Evolutionary conservation across 2,329 filamentous ascomycete species (phyloP).

Genomic region (Cladosporium sp.): DNA sequence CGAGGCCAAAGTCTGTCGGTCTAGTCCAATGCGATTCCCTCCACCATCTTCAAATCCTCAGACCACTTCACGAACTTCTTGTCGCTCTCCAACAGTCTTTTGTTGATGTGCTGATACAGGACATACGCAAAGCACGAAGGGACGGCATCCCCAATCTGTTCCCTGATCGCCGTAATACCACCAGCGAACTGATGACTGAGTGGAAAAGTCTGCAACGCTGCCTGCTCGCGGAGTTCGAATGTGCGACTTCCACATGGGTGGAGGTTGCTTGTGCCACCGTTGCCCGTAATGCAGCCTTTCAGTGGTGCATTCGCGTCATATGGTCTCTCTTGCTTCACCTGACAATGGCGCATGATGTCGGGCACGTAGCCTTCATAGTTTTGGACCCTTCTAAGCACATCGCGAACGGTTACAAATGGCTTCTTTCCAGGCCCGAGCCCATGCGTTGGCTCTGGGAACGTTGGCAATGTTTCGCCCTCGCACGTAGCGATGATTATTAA

Average conservation of each 20-base stretch:
- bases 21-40: too few species aligned
- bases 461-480: conserved; percentile 65
- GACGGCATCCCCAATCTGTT: conserved; percentile 76
- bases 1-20: too few species aligned
- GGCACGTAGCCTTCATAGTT: neutral
- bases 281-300: conserved; percentile 58
- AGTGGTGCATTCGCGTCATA: conserved; percentile 49
- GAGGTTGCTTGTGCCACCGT: conserved; percentile 56
- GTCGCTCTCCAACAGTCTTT: conserved; percentile 16
- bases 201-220: conserved; percentile 67
- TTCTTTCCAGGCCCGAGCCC: conserved; percentile 23
- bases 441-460: conserved; percentile 50
- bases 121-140: conserved; percentile 37
- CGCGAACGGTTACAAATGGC: conserved; percentile 38
- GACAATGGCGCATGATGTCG: conserved; percentile 11
- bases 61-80: conserved; percentile 11
- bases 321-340: conserved; percentile 16
- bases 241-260: conserved; percentile 60
- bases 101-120: conserved; percentile 15
- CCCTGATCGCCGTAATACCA: conserved; percentile 38
- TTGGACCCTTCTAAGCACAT: conserved; percentile 31
- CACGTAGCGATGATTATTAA: conserved; percentile 51
- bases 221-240: conserved; percentile 65
- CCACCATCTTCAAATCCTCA: too few species aligned
- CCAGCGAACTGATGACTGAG: conserved; percentile 53